These are phyloP conservation scores for Cyphellophora europaea DNA, from an alignment of 2,329 filamentous ascomycete species.

Conservation along the genomic window DNA sequence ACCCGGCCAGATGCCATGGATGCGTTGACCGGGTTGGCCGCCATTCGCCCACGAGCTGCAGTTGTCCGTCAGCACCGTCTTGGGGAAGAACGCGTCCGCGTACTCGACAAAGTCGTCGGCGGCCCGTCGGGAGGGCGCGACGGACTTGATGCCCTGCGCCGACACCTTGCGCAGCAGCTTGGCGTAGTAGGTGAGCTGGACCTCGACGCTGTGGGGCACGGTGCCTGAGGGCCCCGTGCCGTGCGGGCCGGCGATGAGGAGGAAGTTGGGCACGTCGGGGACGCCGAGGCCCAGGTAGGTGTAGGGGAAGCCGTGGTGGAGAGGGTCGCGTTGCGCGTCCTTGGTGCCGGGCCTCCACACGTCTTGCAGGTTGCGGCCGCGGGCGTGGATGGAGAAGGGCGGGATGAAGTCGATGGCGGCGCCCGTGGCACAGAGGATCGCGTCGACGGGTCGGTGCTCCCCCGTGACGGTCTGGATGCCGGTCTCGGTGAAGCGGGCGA, in stretches of 20 bases:
- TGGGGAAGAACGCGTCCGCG: slow-evolving; percentile 46
- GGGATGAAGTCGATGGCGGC: slow-evolving; percentile 26
- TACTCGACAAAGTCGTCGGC: slow-evolving; percentile 57
- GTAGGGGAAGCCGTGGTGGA: slow-evolving; percentile 21
- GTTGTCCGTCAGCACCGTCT: slow-evolving; percentile 33
- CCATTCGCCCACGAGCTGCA: slow-evolving; percentile 16
- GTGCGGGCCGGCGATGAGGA: slow-evolving; percentile 31
- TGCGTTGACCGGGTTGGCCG: slow-evolving; percentile 9
- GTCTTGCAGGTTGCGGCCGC: slow-evolving; percentile 18
- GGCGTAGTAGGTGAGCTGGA: slow-evolving; percentile 55
- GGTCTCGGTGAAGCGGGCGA: slow-evolving; percentile 48
- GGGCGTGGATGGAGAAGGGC: slow-evolving; percentile 23
- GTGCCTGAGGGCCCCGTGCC: slow-evolving; percentile 51
- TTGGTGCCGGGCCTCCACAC: slow-evolving; percentile 25
- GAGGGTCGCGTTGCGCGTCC: slow-evolving; percentile 24
- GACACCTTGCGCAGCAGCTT: slow-evolving; percentile 59
- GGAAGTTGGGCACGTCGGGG: slow-evolving; percentile 35
- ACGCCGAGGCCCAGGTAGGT: slow-evolving; percentile 31
- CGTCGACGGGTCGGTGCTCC: slow-evolving; percentile 16
- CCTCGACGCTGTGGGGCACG: slow-evolving; percentile 58
- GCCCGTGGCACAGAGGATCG: slow-evolving; percentile 28
- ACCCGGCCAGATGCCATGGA: slow-evolving; percentile 15
- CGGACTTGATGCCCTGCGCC: slow-evolving; percentile 55
- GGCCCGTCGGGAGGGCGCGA: slow-evolving; percentile 48
- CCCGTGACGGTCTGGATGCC: slow-evolving; percentile 27